Evolutionary conservation across 148 eudicot genomes (phyloP).

Genomic region (Cornus suecica): DNA sequence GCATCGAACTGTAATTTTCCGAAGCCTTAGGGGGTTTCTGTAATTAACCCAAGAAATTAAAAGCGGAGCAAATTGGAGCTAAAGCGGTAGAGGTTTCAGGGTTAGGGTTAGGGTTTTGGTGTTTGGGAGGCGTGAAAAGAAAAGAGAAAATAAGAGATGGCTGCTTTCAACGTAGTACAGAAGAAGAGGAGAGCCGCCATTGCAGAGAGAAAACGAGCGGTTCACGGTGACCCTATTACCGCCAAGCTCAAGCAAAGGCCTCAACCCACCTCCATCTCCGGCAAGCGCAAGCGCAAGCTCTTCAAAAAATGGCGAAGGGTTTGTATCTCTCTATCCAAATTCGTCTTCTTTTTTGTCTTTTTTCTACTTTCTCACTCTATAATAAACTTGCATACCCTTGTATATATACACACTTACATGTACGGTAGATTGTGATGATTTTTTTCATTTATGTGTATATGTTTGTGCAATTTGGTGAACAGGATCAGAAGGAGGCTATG

Average conservation of each 20-base stretch:
- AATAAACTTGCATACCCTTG: too few relatives aligned
- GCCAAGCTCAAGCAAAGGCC: conserved; percentile 55
- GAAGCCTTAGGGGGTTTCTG: too few relatives aligned
- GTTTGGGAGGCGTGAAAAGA: neutral
- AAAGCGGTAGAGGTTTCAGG: too few relatives aligned
- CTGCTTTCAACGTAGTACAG: conserved; percentile 77
- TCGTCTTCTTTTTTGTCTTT: too few relatives aligned
- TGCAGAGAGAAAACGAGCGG: conserved; percentile 47
- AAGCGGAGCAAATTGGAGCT: too few relatives aligned
- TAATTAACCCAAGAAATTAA: too few relatives aligned
- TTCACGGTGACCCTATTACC: conserved; percentile 62
- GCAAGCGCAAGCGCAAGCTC: conserved; percentile 88
- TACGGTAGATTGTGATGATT: neutral
- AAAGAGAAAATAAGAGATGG: conserved; percentile 32
- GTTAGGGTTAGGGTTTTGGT: conserved; percentile 18
- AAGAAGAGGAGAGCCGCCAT: conserved; percentile 64
- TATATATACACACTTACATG: neutral
- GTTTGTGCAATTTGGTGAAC: conserved; percentile 11
- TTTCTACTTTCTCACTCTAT: neutral
- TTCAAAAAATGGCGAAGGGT: conserved; percentile 95
- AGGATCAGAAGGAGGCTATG: conserved; percentile 85
- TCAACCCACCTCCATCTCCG: conserved; percentile 62
- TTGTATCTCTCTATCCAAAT: neutral
- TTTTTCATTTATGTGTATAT: conserved; percentile 4
- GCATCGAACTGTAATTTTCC: too few relatives aligned